Conservation (phyloP, 164 flowering plant species). For the Cinnamomum chago region DNA sequence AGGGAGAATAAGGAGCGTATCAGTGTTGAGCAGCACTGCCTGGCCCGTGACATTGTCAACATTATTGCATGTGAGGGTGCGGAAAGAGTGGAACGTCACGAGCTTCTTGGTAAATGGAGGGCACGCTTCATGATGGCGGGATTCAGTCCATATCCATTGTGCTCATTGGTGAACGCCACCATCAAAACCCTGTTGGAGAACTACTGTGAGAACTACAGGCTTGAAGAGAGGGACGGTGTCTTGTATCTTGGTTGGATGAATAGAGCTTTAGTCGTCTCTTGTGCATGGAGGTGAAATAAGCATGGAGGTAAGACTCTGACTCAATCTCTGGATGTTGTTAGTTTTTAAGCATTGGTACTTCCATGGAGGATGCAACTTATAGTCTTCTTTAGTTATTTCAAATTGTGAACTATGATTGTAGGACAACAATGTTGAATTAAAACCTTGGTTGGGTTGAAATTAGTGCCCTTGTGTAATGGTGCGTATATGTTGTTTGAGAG, state of each 20-base stretch:
- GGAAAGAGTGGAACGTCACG: conserved; percentile 74
- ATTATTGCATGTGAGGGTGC: conserved; percentile 73
- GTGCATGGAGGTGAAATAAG: conserved; percentile 55
- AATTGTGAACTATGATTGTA: neutral
- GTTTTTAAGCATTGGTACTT: neutral
- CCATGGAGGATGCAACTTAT: neutral
- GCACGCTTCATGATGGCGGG: conserved; percentile 65
- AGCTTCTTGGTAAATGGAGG: conserved; percentile 64
- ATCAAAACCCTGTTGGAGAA: conserved; percentile 44
- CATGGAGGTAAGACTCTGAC: neutral
- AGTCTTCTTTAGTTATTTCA: too few species aligned
- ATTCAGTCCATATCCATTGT: conserved; percentile 60
- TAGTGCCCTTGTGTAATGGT: neutral
- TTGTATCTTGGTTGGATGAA: conserved; percentile 75
- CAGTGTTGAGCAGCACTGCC: conserved; percentile 72
- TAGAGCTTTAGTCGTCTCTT: conserved; percentile 44
- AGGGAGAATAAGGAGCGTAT: conserved; percentile 63
- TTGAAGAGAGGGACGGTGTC: conserved; percentile 61
- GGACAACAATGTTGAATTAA: neutral
- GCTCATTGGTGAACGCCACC: conserved; percentile 52
- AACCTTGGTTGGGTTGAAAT: neutral
- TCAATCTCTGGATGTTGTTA: neutral
- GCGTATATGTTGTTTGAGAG: neutral
- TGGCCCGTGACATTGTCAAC: conserved; percentile 73
- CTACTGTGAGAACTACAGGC: conserved; percentile 45